These are phyloP conservation scores for Salpingoeca rosetta DNA, from an alignment of 78 protist species.

Conservation along the genomic window DNA sequence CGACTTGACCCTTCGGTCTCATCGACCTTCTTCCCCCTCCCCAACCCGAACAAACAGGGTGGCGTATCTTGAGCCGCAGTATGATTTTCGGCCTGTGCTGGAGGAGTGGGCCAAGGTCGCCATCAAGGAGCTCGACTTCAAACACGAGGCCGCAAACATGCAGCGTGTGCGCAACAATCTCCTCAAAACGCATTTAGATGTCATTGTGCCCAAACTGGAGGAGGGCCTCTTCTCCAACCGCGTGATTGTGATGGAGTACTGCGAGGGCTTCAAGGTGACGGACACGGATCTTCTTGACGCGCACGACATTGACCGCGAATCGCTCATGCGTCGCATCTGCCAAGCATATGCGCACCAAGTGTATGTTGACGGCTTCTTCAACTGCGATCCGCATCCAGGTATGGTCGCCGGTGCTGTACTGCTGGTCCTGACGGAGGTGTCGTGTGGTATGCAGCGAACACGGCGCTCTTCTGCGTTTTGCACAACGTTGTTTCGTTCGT, in stretches of 20 bases:
- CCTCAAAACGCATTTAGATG: background rate
- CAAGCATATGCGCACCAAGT: constrained; percentile 12
- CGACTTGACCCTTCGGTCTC: too few species aligned
- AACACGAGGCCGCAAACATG: background rate
- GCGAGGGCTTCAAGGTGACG: constrained; percentile 15
- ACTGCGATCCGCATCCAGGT: constrained; percentile 21
- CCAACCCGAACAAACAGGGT: background rate
- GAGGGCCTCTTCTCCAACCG: background rate
- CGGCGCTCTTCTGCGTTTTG: too few species aligned
- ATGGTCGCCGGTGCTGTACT: background rate
- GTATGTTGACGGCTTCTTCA: constrained; percentile 6
- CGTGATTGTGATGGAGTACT: constrained; percentile 29
- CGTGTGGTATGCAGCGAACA: too few species aligned
- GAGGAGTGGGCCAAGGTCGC: constrained; percentile 4
- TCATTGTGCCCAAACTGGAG: constrained; percentile 8
- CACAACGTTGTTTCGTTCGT: too few species aligned
- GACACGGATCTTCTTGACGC: constrained; percentile 2
- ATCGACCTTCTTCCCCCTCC: too few species aligned
- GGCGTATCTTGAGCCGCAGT: constrained; percentile 4
- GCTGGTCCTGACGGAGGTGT: too few species aligned
- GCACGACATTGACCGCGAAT: background rate
- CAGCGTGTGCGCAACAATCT: background rate
- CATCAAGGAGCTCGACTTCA: constrained; percentile 26
- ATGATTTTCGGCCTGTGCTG: constrained; percentile 3
- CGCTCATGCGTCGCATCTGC: background rate